Base-by-base conservation (phyloP, 352 stramenopile species). In the Globisporangium mamillatum region DNA sequence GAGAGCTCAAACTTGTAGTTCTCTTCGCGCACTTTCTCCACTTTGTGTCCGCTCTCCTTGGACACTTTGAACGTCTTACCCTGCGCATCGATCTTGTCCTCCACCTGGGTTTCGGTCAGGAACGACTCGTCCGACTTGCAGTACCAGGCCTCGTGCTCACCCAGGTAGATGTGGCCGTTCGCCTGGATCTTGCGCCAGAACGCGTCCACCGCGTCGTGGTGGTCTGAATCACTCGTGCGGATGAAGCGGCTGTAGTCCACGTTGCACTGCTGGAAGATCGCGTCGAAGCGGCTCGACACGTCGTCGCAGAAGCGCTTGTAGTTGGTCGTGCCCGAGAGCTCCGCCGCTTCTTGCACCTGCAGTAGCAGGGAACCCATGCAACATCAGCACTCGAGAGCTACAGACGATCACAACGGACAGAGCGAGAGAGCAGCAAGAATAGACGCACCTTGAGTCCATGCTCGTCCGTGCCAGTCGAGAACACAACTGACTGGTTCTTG, bases 1-100 rank as follows among this genome's bases (percentile, higher is more conserved):
- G 90, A 98, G 24, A 99, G 84, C 66, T 88, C 84, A 73, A 99
- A 99, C 77, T 99, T 99, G 88, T 99, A 99, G 66, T 98, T 99
- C 62, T 98, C 84, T 80, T 99, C 98, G 66, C 98, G 89, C 25
- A 99, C 75, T 87, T 96, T 98, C 71, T 97, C 86, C 1, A 99
- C 97, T 32, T 64, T 63, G 65, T 97, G 89, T 87, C 95, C 69
- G 86, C 95, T 90, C 78, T 98, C 76, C 81, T 97, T 78, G 74
- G 92, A 86, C 73, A 97, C 76, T 82, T 92, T 93, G 32, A 79
- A 36, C 18, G 70, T 68, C 1, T 73, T 64, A 0, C 81, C 81
- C 18, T 38, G 61, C 38, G 65, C 61, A 34, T 87, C 88, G 38
- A 68, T 72, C 24, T 75, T 76, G 67, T 94, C 88, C 74, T 99